Evolutionary conservation across 2,329 filamentous ascomycete genomes (phyloP).

Genomic region (Nectriaceae sp.): DNA sequence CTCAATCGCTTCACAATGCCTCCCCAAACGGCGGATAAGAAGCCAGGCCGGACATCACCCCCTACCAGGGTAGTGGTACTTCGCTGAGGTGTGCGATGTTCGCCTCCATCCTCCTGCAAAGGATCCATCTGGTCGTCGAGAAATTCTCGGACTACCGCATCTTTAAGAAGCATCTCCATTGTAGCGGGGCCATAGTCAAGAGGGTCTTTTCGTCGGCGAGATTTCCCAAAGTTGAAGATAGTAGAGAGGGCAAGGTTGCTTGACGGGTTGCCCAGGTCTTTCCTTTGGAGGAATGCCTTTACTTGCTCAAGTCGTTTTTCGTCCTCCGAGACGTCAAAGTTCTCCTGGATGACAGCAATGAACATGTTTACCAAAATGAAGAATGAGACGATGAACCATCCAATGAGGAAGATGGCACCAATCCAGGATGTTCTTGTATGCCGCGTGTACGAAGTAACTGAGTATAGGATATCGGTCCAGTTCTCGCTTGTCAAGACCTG

Average conservation of each 20-base stretch:
- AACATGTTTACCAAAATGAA: constrained; percentile 99
- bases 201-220: constrained; percentile 70
- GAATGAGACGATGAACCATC: constrained; percentile 95
- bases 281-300: constrained; percentile 88
- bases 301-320: constrained; percentile 97
- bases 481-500: constrained; percentile 94
- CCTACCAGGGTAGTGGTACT: constrained; percentile 37
- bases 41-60: constrained; percentile 55
- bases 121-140: constrained; percentile 62
- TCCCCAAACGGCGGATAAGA: constrained; percentile 62
- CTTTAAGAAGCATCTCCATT: constrained; percentile 95
- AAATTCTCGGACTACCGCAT: constrained; percentile 93
- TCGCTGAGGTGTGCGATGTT: constrained; percentile 30
- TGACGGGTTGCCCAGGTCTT: constrained; percentile 73
- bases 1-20: constrained; percentile 57
- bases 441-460: constrained; percentile 70
- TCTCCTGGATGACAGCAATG: constrained; percentile 99
- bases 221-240: constrained; percentile 65
- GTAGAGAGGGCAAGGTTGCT: constrained; percentile 76
- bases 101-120: constrained; percentile 33
- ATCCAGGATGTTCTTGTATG: constrained; percentile 81
- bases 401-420: constrained; percentile 83
- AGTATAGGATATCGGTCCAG: constrained; percentile 89
- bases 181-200: constrained; percentile 89
- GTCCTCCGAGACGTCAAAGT: constrained; percentile 97